phyloP scores from a whole-genome alignment of 2,329 filamentous ascomycete genomes.

The Aspergillus piperis region DNA sequence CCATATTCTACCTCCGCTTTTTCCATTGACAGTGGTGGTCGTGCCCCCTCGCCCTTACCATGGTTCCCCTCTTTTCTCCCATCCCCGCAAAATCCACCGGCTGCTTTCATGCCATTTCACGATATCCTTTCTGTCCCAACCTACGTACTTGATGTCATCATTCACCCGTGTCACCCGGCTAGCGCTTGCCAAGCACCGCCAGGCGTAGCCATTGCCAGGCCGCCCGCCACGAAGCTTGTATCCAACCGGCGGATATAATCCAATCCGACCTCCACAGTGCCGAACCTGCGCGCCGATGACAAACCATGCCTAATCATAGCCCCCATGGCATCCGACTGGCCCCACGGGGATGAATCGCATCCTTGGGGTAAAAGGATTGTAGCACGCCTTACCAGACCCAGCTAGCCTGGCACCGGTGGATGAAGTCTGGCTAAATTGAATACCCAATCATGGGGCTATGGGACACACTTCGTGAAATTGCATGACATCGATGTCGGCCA shows the following conservation, averaged over 20 bases:
- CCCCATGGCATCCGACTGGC: constrained; percentile 6
- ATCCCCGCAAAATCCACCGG: not conserved
- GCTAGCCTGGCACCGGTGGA: not conserved
- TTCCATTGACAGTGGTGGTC: no score
- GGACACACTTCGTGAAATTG: not conserved
- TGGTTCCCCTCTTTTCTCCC: not conserved
- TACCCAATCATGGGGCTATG: not conserved
- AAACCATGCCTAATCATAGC: not conserved
- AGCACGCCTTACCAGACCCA: not conserved
- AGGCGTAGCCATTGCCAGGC: not conserved
- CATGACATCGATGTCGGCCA: not conserved
- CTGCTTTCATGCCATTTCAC: not conserved
- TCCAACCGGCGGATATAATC: not conserved
- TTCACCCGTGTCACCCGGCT: not conserved
- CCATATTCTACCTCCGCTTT: not conserved
- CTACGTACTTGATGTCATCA: not conserved
- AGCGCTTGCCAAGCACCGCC: not conserved
- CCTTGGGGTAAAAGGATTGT: not conserved
- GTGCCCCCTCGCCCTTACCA: not conserved
- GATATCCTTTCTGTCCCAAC: not conserved
- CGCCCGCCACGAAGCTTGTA: constrained; percentile 12
- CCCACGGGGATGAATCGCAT: constrained; percentile 8
- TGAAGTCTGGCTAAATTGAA: constrained; percentile 14
- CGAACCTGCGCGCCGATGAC: not conserved
- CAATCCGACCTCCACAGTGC: not conserved